Evolutionary conservation across 176 grass and related monocot species (phyloP).

Genomic region (Chrysopogon serrulatus): DNA sequence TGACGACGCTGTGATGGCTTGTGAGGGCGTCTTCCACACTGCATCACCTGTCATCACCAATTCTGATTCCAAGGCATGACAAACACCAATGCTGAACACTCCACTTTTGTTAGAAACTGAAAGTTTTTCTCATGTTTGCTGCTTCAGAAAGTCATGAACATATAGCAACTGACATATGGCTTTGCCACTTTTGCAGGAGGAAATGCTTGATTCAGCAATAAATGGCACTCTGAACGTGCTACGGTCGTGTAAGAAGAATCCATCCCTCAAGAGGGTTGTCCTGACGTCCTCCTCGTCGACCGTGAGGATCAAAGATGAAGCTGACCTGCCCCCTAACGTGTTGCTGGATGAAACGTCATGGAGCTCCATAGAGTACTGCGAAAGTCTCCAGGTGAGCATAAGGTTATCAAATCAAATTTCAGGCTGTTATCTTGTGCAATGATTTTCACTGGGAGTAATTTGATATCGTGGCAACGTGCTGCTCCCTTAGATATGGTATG

Average conservation of each 20-base stretch:
- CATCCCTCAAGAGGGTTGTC: constrained; percentile 54
- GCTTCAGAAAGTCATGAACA: neutral
- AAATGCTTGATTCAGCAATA: constrained; percentile 52
- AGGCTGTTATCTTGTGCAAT: neutral
- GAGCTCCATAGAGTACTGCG: constrained; percentile 66
- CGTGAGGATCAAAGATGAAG: constrained; percentile 60
- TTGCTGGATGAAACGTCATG: constrained; percentile 73
- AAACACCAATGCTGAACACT: neutral
- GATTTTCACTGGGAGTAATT: neutral
- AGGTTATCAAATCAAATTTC: neutral
- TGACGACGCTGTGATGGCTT: constrained; percentile 69
- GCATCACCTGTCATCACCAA: constrained; percentile 63
- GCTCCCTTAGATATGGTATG: constrained; percentile 57
- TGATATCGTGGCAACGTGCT: neutral
- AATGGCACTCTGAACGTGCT: constrained; percentile 80
- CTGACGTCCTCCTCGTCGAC: constrained; percentile 83
- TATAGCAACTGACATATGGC: neutral
- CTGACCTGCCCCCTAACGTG: constrained; percentile 34
- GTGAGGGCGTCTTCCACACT: constrained; percentile 79
- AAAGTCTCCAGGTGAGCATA: constrained; percentile 53
- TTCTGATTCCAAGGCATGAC: constrained; percentile 63
- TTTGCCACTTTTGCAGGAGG: neutral
- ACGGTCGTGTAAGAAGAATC: constrained; percentile 77
- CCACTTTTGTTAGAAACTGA: neutral
- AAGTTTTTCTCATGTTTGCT: neutral